phyloP scores from a whole-genome alignment of 306 rosid species.

The Ochetophila trinervis region DNA sequence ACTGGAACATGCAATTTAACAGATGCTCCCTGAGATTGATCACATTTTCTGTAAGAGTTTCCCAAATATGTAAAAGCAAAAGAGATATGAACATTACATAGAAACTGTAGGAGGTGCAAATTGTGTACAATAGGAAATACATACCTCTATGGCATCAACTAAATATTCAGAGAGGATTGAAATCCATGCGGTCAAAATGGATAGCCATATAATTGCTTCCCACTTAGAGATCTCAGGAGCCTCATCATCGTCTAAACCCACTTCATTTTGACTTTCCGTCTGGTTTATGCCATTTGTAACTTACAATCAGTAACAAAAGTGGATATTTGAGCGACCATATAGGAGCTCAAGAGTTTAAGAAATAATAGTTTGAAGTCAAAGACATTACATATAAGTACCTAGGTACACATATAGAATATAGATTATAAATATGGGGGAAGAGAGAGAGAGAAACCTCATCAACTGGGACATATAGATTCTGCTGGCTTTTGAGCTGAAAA shows the following conservation, averaged over 20 bases:
- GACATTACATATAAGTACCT: too few species aligned
- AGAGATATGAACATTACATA: neutral
- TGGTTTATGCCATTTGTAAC: constrained; percentile 29
- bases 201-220: constrained; percentile 79
- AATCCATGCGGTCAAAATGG: constrained; percentile 63
- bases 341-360: neutral
- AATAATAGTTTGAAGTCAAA: neutral
- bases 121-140: neutral
- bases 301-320: constrained; percentile 16
- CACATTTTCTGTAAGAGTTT: neutral
- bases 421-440: neutral
- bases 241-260: constrained; percentile 38
- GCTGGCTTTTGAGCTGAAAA: constrained; percentile 48
- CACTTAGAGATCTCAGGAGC: constrained; percentile 69
- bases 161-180: constrained; percentile 73
- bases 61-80: neutral
- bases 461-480: constrained; percentile 33
- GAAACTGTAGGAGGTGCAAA: neutral
- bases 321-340: neutral
- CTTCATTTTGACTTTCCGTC: constrained; percentile 42
- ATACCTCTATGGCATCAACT: constrained; percentile 75
- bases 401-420: too few species aligned
- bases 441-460: constrained; percentile 35
- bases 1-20: constrained; percentile 47
- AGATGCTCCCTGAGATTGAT: constrained; percentile 59